phyloP scores from a whole-genome alignment of 345 rosid genomes.

The Melaleuca quinquenervia region DNA sequence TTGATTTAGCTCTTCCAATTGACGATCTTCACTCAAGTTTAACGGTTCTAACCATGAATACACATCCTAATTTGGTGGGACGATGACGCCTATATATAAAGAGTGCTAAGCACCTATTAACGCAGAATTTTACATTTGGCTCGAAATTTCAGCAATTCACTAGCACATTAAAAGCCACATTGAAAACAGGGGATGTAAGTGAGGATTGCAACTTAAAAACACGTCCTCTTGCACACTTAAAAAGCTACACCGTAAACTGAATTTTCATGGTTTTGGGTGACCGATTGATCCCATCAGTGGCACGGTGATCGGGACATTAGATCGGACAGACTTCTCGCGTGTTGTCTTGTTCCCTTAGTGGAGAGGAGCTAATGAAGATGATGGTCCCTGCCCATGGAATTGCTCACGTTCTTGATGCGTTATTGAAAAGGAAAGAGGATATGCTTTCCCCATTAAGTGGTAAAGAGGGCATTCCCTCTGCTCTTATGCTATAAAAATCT shows the following conservation, averaged over 20 bases:
- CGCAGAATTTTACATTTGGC: neutral
- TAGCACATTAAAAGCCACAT: neutral
- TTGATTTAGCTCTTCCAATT: neutral
- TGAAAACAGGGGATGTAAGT: neutral
- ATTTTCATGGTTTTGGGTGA: neutral
- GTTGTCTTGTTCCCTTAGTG: neutral
- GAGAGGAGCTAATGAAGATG: neutral
- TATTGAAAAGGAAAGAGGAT: neutral
- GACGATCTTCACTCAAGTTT: neutral
- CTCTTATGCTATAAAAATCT: neutral
- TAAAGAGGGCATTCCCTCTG: neutral
- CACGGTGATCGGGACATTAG: neutral
- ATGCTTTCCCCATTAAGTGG: neutral
- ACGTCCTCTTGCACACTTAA: neutral
- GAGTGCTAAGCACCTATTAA: neutral
- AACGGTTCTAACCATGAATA: neutral
- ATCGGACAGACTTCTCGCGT: neutral
- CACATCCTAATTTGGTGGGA: neutral
- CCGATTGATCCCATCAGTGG: neutral
- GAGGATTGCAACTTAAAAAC: neutral
- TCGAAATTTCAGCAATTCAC: neutral
- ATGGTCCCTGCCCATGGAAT: neutral
- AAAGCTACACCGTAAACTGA: neutral
- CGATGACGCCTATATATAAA: neutral
- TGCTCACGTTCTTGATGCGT: neutral